These are phyloP conservation scores for Gyrodon lividus DNA, from an alignment of 768 basidiomycete species.

Conservation along the genomic window DNA sequence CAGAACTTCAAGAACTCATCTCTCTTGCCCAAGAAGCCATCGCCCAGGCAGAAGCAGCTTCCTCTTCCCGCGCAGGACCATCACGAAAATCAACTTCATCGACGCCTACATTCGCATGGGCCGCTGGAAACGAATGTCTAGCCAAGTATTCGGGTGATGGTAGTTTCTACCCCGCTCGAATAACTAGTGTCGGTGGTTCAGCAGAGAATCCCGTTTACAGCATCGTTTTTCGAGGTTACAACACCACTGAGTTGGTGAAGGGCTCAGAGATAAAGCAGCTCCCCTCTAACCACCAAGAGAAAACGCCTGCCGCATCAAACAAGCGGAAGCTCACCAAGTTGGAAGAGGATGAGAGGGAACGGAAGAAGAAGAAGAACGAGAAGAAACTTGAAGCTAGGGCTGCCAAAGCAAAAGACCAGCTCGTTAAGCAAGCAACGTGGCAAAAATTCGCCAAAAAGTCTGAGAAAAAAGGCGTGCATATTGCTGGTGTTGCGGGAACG, in stretches of 20 bases:
- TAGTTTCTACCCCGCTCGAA: constrained; percentile 84
- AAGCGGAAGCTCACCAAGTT: constrained; percentile 79
- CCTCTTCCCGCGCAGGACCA: constrained; percentile 55
- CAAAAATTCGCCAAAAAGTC: constrained; percentile 95
- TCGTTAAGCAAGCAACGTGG: constrained; percentile 81
- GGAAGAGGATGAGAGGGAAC: constrained; percentile 86
- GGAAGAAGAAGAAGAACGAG: constrained; percentile 94
- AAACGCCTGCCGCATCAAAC: constrained; percentile 39
- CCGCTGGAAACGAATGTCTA: constrained; percentile 81
- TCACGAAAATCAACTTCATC: constrained; percentile 54
- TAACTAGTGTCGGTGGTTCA: constrained; percentile 81
- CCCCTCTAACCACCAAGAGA: constrained; percentile 53
- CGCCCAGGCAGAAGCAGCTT: constrained; percentile 63
- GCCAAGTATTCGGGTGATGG: constrained; percentile 86
- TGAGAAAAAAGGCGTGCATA: constrained; percentile 89
- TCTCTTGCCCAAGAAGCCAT: constrained; percentile 71
- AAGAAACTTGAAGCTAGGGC: constrained; percentile 85
- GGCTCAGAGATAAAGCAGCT: constrained; percentile 67
- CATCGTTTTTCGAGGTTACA: constrained; percentile 90
- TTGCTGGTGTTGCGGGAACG: constrained; percentile 83
- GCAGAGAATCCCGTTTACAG: constrained; percentile 82
- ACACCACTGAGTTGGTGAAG: constrained; percentile 84
- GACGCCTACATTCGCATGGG: constrained; percentile 58
- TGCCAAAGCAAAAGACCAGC: constrained; percentile 86
- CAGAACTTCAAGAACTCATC: constrained; percentile 83